Evolutionary conservation across 1,284 basidiomycete species (phyloP), one percentile per base, ranked within the genome.

Genomic region (Austroboletus rostrupii): DNA sequence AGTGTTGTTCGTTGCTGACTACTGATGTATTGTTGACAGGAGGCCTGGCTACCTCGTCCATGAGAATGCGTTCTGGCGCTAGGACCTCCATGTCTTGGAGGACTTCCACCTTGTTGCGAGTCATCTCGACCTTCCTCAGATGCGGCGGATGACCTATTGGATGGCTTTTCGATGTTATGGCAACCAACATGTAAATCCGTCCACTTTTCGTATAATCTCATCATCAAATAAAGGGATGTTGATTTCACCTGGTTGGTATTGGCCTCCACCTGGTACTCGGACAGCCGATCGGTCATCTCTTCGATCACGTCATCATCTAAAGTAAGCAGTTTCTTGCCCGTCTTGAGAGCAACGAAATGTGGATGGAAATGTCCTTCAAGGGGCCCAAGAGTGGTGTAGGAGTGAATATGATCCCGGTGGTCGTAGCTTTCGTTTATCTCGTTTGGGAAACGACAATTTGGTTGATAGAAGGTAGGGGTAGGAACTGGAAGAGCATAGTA

Each of bases 311-410:
- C 7, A 13, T 9, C 5, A 10, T 7, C 9, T 5, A 21, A 5
- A 14, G 6, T 14, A 14, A 13, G 2, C 42, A 49, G 5, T 36
- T 46, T 52, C 32, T 26, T 1, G 5, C 51, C 43, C 11, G 49
- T 7, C 10, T 52, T 52, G 3, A 45, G 52, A 9, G 52, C 2
- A 14, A 45, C 43, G 6, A 41, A 52, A 10, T 51, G 49, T 1
- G 43, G 51, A 29, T 28, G 29, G 14, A 45, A 17, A 7, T 52
- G 51, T 8, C 49, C 36, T 0, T 13, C 16, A 17, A 52, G 42
- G 21, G 5, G 23, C 13, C 23, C 39, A 28, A 41, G 39, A 26
- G 6, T 28, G 14, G 2, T 3, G 26, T 26, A 52, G 5, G 51
- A 35, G 0, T 40, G 47, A 7, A 14, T 12, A 35, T 21, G n/a